Evolutionary conservation across 2,329 filamentous ascomycete species (phyloP), one percentile per base, ranked within the genome.

Genomic region (Trichophyton rubrum): DNA sequence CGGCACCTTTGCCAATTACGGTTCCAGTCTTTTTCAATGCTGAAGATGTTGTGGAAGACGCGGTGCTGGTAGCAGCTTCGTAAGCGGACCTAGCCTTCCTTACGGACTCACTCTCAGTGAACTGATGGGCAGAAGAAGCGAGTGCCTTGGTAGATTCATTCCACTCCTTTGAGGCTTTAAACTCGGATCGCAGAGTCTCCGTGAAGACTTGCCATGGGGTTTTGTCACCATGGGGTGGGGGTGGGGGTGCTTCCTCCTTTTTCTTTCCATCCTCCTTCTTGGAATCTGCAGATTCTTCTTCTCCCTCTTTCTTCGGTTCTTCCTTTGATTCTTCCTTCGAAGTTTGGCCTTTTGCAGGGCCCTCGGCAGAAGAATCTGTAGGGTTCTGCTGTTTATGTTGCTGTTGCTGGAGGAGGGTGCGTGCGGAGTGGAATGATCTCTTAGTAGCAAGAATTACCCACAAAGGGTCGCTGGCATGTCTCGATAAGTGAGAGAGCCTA

Each of bases 171-270:
- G 91, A 97, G 59, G 90, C 88, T 74, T 96, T 90, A 77, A 99
- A 95, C 75, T 99, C 93, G 61, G 81, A 82, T 73, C 89, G 85
- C 75, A 99, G 84, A n/a, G 93, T 99, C 71, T 99, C 93, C 70
- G 89, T 89, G 78, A 99, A 99, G 35, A 99, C 93, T 73, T 97
- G 90, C 91, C 93, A 97, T 59, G 93, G 93, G 2, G 92, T 93
- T 80, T 99, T 99, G 78, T 96, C 90, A 63, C 93, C 93, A 71
- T 99, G 93, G 20, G 91, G 92, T n/a, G 93, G 92, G 13, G 91
- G 92, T 22, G 92, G 89, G 41, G 79, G 77, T 63, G 90, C 84
- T 68, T 89, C 83, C 64, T 84, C 77, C 68, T 83, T 78, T 61
- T 80, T 76, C 61, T 80, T 76, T 58, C 81, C 76, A 51, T 75